Base-by-base conservation (phyloP, 495 filamentous ascomycete genomes). In the Rhizodiscina lignyota region DNA sequence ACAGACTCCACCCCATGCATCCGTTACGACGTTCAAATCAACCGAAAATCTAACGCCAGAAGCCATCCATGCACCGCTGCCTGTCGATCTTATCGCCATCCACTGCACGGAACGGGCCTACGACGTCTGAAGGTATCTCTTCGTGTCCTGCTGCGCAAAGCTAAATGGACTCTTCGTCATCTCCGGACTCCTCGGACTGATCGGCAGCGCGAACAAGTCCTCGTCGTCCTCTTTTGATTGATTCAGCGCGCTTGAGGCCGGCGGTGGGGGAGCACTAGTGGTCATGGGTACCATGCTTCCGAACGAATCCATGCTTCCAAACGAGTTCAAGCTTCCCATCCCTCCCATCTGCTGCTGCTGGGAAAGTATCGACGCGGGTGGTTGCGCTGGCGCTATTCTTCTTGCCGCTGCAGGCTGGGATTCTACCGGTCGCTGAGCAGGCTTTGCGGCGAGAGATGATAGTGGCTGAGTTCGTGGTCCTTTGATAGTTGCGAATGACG, bases 141-240 rank as follows among this genome's bases (percentile, higher is more conserved):
- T 30, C 27, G 39, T 47, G 8, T 50, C 47, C 16, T 24, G 35
- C 23, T 18, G 30, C n/a, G 55, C 53, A 41, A 70, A 69, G 8
- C 63, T 67, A 46, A 83, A 83, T 5, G 79, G 79, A 44, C 79
- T 86, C 34, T 70, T 73, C 28, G 64, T 68, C 48, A 84, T 78
- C 47, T 85, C 81, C 0, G 83, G 81, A 39, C 77, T 78, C 21
- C 79, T 67, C 5, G 81, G 81, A 42, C 76, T 80, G 63, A 91
- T 67, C 13, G 79, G 77, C 35, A 85, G 67, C 15, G 81, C 80
- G 48, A 87, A 91, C 18, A 86, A 61, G 10, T 76, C 81, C 29
- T 84, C 80, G 45, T 81, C 72, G 4, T 60, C 55, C 0, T 50
- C 44, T n/a, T n/a, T n/a, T n/a, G n/a, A n/a, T 8, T 32, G 15